Evolutionary conservation across 371 early-diverging fungal genomes (phyloP).

Genomic region (Gilbertella persicaria): DNA sequence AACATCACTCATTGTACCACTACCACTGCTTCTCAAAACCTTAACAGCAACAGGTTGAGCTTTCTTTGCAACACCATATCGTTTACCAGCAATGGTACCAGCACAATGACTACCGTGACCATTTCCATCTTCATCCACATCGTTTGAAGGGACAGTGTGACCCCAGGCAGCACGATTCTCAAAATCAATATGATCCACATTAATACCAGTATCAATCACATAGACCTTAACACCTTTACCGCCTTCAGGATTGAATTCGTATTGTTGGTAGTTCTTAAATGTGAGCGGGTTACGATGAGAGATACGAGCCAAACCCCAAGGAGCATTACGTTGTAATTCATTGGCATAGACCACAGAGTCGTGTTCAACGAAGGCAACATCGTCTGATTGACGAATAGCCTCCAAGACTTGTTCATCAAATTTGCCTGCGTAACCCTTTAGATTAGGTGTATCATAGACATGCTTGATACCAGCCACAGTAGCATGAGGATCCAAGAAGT

Average conservation of each 20-base stretch:
- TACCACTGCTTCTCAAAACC: constrained; percentile 85
- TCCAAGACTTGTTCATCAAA: constrained; percentile 69
- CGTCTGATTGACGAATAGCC: constrained; percentile 64
- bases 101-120: constrained; percentile 91
- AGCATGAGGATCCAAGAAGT: constrained; percentile 30
- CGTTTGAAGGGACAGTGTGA: constrained; percentile 45
- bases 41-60: constrained; percentile 91
- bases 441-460: constrained; percentile 68
- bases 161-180: constrained; percentile 67
- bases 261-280: constrained; percentile 73
- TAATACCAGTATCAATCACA: constrained; percentile 66
- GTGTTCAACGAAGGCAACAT: constrained; percentile 84
- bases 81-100: constrained; percentile 89
- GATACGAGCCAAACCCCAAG: constrained; percentile 92
- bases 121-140: constrained; percentile 53
- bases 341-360: constrained; percentile 82
- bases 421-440: constrained; percentile 83
- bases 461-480: constrained; percentile 63
- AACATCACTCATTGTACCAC: constrained; percentile 79
- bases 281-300: constrained; percentile 72
- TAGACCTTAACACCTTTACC: constrained; percentile 66
- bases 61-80: constrained; percentile 92
- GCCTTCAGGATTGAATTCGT: constrained; percentile 68
- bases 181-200: constrained; percentile 63
- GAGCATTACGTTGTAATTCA: constrained; percentile 73